These are phyloP conservation scores for Phaeosphaeria sp. DNA, from an alignment of 2,329 filamentous ascomycete genomes.

Conservation along the genomic window DNA sequence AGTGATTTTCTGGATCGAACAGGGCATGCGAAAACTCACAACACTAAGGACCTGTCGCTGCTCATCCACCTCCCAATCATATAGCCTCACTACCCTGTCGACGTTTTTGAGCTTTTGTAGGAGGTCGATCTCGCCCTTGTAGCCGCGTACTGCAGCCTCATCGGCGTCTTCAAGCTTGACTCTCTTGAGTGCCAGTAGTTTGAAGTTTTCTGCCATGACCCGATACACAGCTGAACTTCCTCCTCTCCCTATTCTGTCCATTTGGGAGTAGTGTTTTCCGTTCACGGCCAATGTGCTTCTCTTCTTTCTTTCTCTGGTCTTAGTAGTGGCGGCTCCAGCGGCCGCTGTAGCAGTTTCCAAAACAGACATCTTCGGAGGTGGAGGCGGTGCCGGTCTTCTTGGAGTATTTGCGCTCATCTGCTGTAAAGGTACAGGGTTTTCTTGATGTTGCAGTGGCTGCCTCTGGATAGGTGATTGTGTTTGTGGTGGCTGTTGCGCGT, in stretches of 20 bases:
- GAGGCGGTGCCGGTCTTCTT: constrained; percentile 74
- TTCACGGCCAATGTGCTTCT: constrained; percentile 87
- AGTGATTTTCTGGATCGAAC: constrained; percentile 4
- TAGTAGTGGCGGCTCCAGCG: constrained; percentile 79
- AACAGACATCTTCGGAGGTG: constrained; percentile 94
- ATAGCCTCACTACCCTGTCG: constrained; percentile 87
- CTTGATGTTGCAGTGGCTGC: constrained; percentile 48
- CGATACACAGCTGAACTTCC: constrained; percentile 95
- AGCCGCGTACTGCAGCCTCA: constrained; percentile 80
- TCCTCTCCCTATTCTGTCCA: constrained; percentile 89
- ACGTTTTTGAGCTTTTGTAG: constrained; percentile 81
- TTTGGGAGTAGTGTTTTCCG: constrained; percentile 84
- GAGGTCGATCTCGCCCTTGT: constrained; percentile 94
- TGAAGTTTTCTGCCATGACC: constrained; percentile 96
- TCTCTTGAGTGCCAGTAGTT: constrained; percentile 91
- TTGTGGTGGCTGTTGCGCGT: constrained; percentile 27
- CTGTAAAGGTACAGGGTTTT: constrained; percentile 58
- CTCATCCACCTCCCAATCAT: constrained; percentile 92
- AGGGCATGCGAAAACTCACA: constrained; percentile 58
- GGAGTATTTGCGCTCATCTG: constrained; percentile 73
- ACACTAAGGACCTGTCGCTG: constrained; percentile 88
- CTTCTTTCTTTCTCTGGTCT: constrained; percentile 73
- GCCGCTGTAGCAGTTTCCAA: constrained; percentile 88
- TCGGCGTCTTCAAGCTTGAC: constrained; percentile 92
- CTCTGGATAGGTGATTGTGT: constrained; percentile 39